Base-by-base conservation (phyloP, 495 filamentous ascomycete species). In the Physcia stellaris region DNA sequence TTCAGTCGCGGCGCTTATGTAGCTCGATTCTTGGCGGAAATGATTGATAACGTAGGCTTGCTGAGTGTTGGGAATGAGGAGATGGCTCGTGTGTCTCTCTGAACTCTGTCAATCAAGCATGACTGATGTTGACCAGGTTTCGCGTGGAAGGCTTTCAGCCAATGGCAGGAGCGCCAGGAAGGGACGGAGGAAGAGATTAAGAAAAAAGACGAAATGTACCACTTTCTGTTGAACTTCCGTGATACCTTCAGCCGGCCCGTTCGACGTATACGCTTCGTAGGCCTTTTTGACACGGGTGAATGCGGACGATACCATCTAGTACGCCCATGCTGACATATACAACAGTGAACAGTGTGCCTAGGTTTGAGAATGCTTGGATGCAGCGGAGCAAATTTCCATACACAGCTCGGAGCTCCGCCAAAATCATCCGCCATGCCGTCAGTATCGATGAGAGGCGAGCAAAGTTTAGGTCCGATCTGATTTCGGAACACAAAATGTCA, bases 1-100 rank as follows among this genome's bases (percentile, higher is more conserved):
- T 93, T 92, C 63, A 82, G 77, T 26, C 74, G 85, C 16, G 85
- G 85, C 9, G 74, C 83, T n/a, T 93, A 90, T 53, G 85, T 83
- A 17, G 84, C 85, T 4, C 75, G 83, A 10, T 90, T 88, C 51
- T 63, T 92, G 3, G 80, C 83, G 1, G 82, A 88, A 49, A 90
- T 92, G 85, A 64, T 93, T 10, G 80, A 86, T 48, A 78, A 83
- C 40, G 74, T 92, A 39, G 84, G 85, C 11, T 63, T 92, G 7
- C 66, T 90, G 0, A 78, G 75, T 29, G 71, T 74, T 41, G 85
- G 84, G n/a, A 93, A 93, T 47, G 84, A 93, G 48, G 85, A 90
- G 45, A 77, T 92, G 74, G 71, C 80, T n/a, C n/a, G n/a, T n/a
- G n/a, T n/a, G n/a, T n/a, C n/a, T n/a, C n/a, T n/a, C n/a, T n/a